Percentiles rank a stretch among this genome's conserved stretches.
These are phyloP conservation scores for Beauveria sp. DNA, from an alignment of 2,329 filamentous ascomycete species.

Conservation along the genomic window DNA sequence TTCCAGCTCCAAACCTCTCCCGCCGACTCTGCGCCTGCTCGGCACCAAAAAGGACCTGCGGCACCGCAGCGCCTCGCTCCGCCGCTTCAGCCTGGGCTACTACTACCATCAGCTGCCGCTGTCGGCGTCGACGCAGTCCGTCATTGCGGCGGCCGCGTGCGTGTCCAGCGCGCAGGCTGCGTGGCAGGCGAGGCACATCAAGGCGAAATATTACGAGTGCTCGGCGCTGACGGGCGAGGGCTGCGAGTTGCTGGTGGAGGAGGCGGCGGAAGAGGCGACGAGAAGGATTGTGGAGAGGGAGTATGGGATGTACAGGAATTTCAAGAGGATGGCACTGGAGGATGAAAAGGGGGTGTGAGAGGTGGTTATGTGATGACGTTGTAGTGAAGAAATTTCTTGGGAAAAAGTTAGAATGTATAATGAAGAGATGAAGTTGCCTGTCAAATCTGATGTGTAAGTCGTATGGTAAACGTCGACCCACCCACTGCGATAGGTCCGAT, in stretches of 20 bases:
- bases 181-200: conserved; percentile 25
- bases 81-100: conserved; percentile 6
- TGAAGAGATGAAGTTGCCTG: background rate
- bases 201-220: conserved; percentile 26
- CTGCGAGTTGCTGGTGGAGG: conserved; percentile 23
- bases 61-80: background rate
- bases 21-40: conserved; percentile 24
- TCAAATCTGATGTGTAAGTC: background rate
- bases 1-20: conserved; percentile 11
- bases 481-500: background rate
- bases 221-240: conserved; percentile 29
- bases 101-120: conserved; percentile 1
- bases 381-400: background rate
- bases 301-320: background rate
- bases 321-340: background rate
- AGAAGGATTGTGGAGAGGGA: conserved; percentile 14
- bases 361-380: background rate
- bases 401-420: background rate
- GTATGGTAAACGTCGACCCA: background rate
- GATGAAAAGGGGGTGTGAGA: background rate
- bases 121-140: background rate
- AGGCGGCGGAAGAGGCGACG: conserved; percentile 18
- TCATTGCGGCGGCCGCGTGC: background rate
- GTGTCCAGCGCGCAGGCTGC: conserved; percentile 19
- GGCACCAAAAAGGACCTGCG: conserved; percentile 24